Percentiles rank a stretch among this genome's conserved stretches.
These are phyloP conservation scores for Septoria linicola DNA, from an alignment of 2,329 filamentous ascomycete genomes.

Conservation along the genomic window DNA sequence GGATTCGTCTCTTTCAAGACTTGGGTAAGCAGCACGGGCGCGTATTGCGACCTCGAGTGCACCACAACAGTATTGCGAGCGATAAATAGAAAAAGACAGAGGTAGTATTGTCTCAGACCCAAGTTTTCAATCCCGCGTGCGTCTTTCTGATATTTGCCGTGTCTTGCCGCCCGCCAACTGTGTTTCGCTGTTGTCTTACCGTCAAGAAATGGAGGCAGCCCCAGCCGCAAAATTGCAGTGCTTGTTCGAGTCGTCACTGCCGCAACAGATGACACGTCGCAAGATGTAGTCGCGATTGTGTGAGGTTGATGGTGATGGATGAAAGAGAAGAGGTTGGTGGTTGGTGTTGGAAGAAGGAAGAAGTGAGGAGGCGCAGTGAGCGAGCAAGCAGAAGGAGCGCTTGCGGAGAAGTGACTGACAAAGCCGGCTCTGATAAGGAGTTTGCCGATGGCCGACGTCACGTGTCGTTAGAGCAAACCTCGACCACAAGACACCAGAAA, in stretches of 20 bases:
- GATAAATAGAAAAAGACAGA: conserved; percentile 5
- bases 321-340: neutral
- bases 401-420: conserved; percentile 11
- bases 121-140: conserved; percentile 1
- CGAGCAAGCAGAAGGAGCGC: neutral
- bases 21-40: conserved; percentile 18
- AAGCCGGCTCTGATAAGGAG: conserved; percentile 6
- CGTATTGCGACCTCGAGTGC: conserved; percentile 22
- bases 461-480: too few relatives aligned
- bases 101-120: conserved; percentile 8
- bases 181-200: conserved; percentile 19
- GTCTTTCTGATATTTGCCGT: conserved; percentile 14
- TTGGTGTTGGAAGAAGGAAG: neutral
- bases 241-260: neutral
- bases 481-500: too few relatives aligned
- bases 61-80: conserved; percentile 20
- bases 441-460: too few relatives aligned
- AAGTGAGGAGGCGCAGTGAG: conserved; percentile 6
- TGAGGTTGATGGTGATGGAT: neutral
- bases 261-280: neutral
- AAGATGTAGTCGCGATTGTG: too few relatives aligned
- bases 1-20: conserved; percentile 19
- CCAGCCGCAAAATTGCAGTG: conserved; percentile 4
- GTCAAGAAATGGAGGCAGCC: conserved; percentile 11
- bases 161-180: conserved; percentile 12